These are phyloP conservation scores for Aethionema arabicum DNA, from an alignment of 345 rosid species.

Conservation along the genomic window DNA sequence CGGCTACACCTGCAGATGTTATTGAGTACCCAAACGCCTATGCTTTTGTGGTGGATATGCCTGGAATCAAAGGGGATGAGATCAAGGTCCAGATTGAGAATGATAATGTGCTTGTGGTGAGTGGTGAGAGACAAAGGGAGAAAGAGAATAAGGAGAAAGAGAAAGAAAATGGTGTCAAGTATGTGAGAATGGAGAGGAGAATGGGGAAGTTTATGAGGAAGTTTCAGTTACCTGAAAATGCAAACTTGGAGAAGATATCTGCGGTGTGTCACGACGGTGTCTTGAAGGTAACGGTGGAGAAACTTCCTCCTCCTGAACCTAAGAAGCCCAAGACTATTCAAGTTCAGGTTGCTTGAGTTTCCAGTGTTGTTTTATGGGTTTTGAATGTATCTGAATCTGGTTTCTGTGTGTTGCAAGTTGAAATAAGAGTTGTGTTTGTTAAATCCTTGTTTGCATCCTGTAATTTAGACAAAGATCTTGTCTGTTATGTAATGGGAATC, in stretches of 20 bases:
- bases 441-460: no score
- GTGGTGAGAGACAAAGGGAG: constrained; percentile 61
- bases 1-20: constrained; percentile 79
- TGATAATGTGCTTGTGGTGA: constrained; percentile 61
- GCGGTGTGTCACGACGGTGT: constrained; percentile 79
- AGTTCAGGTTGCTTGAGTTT: constrained; percentile 62
- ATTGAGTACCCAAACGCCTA: constrained; percentile 53
- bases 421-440: no score
- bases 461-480: no score
- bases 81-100: constrained; percentile 76
- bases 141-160: constrained; percentile 60
- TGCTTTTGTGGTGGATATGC: constrained; percentile 74
- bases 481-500: no score
- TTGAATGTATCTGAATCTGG: not conserved
- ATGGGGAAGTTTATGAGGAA: constrained; percentile 78
- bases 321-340: constrained; percentile 68
- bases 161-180: constrained; percentile 44
- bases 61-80: constrained; percentile 64
- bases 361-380: not conserved
- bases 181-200: constrained; percentile 78
- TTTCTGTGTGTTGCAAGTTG: no score
- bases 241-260: constrained; percentile 51
- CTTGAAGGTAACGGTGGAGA: constrained; percentile 66
- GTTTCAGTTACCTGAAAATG: constrained; percentile 69
- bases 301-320: constrained; percentile 81